Conservation (phyloP, 495 filamentous ascomycete genomes). For the Aspergillus ostianus region DNA sequence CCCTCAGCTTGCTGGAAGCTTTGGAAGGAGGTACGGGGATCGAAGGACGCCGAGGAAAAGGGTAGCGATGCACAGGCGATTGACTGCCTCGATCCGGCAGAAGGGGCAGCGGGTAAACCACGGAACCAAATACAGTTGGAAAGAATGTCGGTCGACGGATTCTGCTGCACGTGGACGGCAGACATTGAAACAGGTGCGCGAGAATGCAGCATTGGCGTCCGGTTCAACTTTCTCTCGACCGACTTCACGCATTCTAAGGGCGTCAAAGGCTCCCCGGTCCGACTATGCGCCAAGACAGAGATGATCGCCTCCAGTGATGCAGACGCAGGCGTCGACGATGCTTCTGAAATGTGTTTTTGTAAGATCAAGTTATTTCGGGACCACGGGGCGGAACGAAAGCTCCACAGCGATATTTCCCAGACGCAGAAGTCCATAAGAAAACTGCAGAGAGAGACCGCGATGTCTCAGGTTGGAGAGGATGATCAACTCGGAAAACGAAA, state of each 20-base stretch:
- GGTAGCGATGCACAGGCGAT: slow-evolving; percentile 86
- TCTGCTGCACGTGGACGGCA: slow-evolving; percentile 83
- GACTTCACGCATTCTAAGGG: slow-evolving; percentile 97
- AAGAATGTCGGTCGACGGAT: slow-evolving; percentile 82
- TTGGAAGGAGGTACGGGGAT: slow-evolving; percentile 91
- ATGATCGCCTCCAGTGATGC: slow-evolving; percentile 35
- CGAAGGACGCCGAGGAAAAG: slow-evolving; percentile 84
- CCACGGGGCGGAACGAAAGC: background rate
- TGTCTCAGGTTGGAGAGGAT: background rate
- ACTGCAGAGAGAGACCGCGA: background rate
- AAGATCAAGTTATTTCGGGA: background rate
- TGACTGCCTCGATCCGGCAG: slow-evolving; percentile 80
- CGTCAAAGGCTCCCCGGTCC: slow-evolving; percentile 89
- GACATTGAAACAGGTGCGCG: slow-evolving; percentile 52
- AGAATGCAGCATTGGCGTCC: slow-evolving; percentile 77
- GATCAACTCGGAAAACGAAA: background rate
- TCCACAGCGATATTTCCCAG: background rate
- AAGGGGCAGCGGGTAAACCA: slow-evolving; percentile 62
- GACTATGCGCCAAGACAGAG: slow-evolving; percentile 86
- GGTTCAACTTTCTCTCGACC: slow-evolving; percentile 95
- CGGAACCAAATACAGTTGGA: slow-evolving; percentile 76
- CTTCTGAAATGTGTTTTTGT: background rate
- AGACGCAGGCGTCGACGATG: background rate
- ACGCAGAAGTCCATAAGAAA: background rate
- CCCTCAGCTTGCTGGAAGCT: slow-evolving; percentile 86